Percentiles rank a stretch among this genome's conserved stretches.
Evolutionary conservation across 805 yeast species (phyloP).

Genomic region (Hanseniaspora valbyensis): DNA sequence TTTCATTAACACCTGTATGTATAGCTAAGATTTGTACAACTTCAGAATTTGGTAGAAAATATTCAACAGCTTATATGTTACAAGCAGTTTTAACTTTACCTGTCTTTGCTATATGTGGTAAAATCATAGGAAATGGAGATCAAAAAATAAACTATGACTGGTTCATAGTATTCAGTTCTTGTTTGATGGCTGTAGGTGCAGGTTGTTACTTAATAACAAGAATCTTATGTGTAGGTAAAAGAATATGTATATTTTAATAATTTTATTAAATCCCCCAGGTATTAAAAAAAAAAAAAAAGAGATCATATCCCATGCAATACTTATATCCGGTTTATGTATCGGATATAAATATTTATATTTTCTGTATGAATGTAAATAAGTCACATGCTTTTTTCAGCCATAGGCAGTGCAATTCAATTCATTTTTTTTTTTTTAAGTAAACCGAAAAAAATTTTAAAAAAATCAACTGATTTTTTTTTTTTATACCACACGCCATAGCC

Average conservation of each 20-base stretch:
- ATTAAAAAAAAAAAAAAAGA: too few species aligned
- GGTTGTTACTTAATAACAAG: constrained; percentile 34
- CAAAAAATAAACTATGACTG: constrained; percentile 32
- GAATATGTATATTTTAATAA: constrained; percentile 27
- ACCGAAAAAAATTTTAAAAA: neutral
- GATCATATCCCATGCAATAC: too few species aligned
- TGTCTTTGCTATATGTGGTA: constrained; percentile 37
- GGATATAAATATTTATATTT: too few species aligned
- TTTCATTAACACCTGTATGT: constrained; percentile 43
- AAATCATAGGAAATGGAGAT: constrained; percentile 35
- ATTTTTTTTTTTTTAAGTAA: too few species aligned
- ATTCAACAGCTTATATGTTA: constrained; percentile 42
- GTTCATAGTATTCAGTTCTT: constrained; percentile 37
- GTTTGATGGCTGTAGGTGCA: constrained; percentile 32
- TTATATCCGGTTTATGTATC: too few species aligned
- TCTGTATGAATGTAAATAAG: too few species aligned
- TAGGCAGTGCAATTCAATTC: too few species aligned
- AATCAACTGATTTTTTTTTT: constrained; percentile 3
- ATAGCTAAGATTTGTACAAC: constrained; percentile 41
- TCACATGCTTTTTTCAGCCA: too few species aligned
- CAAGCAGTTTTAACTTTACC: constrained; percentile 38
- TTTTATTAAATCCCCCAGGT: too few species aligned
- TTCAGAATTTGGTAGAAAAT: constrained; percentile 39
- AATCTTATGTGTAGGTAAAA: constrained; percentile 35
- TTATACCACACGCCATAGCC: too few species aligned